A percentile compares a stretch with the other conserved stretches of the same genome.
Conservation (phyloP, 1,284 basidiomycete species). For the Ganoderma boninense region DNA sequence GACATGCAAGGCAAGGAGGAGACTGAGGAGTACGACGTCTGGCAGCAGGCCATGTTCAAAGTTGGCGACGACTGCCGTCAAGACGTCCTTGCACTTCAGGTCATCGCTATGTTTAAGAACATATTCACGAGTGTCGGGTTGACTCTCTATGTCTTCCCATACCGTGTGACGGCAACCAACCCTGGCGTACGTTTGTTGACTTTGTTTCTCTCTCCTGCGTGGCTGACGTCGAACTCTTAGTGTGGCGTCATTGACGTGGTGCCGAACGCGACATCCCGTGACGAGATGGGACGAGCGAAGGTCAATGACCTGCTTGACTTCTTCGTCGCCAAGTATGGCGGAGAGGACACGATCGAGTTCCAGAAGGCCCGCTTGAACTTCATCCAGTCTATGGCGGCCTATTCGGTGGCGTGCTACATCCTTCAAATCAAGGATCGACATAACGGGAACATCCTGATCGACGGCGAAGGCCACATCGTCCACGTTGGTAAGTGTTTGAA, state of each 20-base stretch:
- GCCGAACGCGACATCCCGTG: slow-evolving; percentile 96
- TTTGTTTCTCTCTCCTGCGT: slow-evolving; percentile 1
- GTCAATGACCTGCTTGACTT: slow-evolving; percentile 96
- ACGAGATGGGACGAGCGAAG: slow-evolving; percentile 99
- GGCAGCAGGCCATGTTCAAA: slow-evolving; percentile 99
- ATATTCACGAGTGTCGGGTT: slow-evolving; percentile 92
- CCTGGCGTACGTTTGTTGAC: slow-evolving; percentile 78
- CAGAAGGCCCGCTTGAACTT: slow-evolving; percentile 96
- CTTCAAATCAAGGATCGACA: slow-evolving; percentile 98
- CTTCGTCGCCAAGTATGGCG: slow-evolving; percentile 95
- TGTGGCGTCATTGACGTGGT: slow-evolving; percentile 99
- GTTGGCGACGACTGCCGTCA: slow-evolving; percentile 99
- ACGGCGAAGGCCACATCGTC: slow-evolving; percentile 94
- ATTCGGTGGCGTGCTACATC: slow-evolving; percentile 98
- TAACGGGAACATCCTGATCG: slow-evolving; percentile 99
- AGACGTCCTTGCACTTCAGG: slow-evolving; percentile 94
- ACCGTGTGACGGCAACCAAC: slow-evolving; percentile 96
- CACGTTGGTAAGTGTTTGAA: slow-evolving; percentile 79
- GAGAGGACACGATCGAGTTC: slow-evolving; percentile 89
- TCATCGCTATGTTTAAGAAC: slow-evolving; percentile 99
- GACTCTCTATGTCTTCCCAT: slow-evolving; percentile 94
- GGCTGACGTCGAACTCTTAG: slow-evolving; percentile 48
- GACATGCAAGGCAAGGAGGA: slow-evolving; percentile 65
- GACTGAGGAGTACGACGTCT: slow-evolving; percentile 84
- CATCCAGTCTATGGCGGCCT: slow-evolving; percentile 99